Evolutionary conservation across 352 stramenopile genomes (phyloP).

Genomic region (Peronospora belbahrii): DNA sequence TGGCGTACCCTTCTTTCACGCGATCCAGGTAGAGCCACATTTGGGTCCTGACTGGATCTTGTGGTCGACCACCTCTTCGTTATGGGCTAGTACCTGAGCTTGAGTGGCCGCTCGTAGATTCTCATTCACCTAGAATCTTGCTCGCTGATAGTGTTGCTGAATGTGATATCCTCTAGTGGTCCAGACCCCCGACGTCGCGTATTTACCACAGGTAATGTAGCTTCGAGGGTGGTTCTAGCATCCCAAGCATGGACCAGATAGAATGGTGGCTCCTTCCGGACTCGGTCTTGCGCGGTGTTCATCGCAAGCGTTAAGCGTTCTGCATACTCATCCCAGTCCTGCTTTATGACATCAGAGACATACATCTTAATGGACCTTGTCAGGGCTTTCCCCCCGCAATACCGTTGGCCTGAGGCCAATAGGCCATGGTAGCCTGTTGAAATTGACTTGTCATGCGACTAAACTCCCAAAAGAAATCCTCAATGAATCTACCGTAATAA

Average conservation of each 20-base stretch:
- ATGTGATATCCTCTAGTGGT: too few species aligned
- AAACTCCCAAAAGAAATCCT: not conserved
- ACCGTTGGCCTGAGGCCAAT: not conserved
- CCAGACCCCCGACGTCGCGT: slow-evolving; percentile 25
- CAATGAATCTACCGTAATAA: too few species aligned
- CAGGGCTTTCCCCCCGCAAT: not conserved
- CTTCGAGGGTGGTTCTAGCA: too few species aligned
- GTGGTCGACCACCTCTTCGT: not conserved
- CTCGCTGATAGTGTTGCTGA: slow-evolving; percentile 8
- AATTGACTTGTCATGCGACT: not conserved
- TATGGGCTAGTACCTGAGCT: not conserved
- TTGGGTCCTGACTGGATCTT: not conserved
- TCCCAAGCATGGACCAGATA: too few species aligned
- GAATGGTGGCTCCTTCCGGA: too few species aligned
- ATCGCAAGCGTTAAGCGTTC: too few species aligned
- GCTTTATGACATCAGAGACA: not conserved
- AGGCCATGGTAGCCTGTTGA: not conserved
- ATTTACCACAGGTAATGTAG: too few species aligned
- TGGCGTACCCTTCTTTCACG: not conserved
- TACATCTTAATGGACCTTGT: not conserved
- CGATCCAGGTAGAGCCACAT: not conserved
- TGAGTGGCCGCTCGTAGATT: not conserved
- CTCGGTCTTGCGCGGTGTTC: too few species aligned
- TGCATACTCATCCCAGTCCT: not conserved
- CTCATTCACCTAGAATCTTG: not conserved